Evolutionary conservation across 306 rosid species (phyloP).

Genomic region (Trifolium pratense): DNA sequence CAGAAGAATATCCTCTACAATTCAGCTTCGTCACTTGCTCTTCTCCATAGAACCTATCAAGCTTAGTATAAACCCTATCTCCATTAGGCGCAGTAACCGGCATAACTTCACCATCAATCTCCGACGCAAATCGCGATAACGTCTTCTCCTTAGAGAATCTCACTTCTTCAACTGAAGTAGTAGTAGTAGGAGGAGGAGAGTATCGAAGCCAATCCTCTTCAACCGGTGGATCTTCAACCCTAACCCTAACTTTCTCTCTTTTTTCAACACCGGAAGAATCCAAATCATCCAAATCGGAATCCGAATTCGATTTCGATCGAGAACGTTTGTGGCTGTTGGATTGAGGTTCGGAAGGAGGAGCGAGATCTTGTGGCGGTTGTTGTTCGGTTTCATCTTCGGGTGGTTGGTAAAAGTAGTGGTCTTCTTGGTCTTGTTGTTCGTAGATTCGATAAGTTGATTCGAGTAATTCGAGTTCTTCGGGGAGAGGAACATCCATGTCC

Average conservation of each 20-base stretch:
- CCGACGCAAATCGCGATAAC: constrained; percentile 71
- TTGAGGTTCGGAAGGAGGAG: constrained; percentile 31
- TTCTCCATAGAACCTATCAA: constrained; percentile 54
- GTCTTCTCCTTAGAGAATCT: constrained; percentile 56
- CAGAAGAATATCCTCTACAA: constrained; percentile 49
- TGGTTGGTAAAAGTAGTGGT: constrained; percentile 28
- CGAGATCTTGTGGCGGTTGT: constrained; percentile 39
- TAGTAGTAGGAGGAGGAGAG: constrained; percentile 48
- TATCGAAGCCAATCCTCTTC: constrained; percentile 68
- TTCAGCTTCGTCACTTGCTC: constrained; percentile 52
- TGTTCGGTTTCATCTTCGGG: constrained; percentile 52
- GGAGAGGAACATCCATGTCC: constrained; percentile 77
- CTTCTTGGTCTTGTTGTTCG: constrained; percentile 30
- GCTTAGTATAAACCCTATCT: constrained; percentile 82
- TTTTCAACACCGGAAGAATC: constrained; percentile 38
- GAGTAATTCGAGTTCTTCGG: constrained; percentile 84
- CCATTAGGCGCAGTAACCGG: constrained; percentile 86
- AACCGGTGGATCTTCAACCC: constrained; percentile 38
- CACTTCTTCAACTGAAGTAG: constrained; percentile 26
- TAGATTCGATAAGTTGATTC: constrained; percentile 59
- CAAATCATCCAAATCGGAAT: not conserved
- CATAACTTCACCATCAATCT: constrained; percentile 84
- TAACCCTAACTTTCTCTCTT: constrained; percentile 47
- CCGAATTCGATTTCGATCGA: constrained; percentile 14
- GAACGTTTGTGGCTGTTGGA: constrained; percentile 63